Base-by-base conservation (phyloP, 306 rosid genomes). In the Fragaria vesca region DNA sequence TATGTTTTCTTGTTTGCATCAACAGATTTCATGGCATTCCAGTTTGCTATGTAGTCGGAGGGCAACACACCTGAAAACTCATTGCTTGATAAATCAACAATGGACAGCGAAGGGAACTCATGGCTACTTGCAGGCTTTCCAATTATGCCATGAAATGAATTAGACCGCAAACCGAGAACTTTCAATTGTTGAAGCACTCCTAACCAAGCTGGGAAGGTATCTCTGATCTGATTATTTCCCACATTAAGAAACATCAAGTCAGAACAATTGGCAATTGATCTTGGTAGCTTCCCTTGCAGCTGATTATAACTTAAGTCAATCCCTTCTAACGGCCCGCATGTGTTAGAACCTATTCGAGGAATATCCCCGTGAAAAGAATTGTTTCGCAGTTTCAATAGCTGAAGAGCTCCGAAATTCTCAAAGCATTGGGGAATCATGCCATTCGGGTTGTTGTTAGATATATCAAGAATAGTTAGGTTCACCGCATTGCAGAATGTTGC, bases 201-300 rank as follows among this genome's bases (percentile, higher is more conserved):
- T 12, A 85, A 17, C 86, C 89, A 87, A 3, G 72, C 83, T 1
- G 91, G 91, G 76, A 89, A 89, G 30, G 70, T 47, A 66, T 78
- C 80, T 15, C 43, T 36, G 12, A 79, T 38, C 11, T 63, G 73
- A 71, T 83, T 79, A 65, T 79, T 45, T 16, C 67, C 60, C 8
- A 75, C 1, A 61, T 75, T 65, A 5, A 83, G 48, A 45, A 42
- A 28, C 26, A 67, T 55, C 7, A 83, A 72, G n/a, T 1, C 1
- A 54, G n/a, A 4, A 51, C 81, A 80, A 51, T 72, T 76, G 20
- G 69, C 75, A 6, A 80, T 3, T 84, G 24, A 24, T 24, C 24
- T 24, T 24, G 24, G 24, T 24, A 24, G 24, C 24, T 24, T 24
- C 24, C 24, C 24, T 24, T 24, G 24, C 24, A 24, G 24, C 24